Base-by-base conservation (phyloP, 2,329 filamentous ascomycete genomes). In the Cladosporium sp. region DNA sequence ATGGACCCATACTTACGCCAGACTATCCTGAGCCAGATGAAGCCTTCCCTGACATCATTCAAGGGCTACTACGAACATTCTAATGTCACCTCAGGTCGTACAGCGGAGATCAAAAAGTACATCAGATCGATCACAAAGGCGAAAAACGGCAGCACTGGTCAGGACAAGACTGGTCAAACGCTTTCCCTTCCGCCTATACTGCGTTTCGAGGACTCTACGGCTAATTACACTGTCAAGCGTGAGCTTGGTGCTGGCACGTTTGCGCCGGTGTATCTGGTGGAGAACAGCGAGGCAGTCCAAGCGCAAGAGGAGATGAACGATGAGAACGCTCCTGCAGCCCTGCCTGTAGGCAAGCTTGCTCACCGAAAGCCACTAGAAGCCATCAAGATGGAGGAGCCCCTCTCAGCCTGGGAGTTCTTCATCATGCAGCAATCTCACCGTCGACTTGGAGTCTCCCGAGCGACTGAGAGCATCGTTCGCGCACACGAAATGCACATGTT, bases 231-330 rank as follows among this genome's bases (percentile, higher is more conserved):
- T 1, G 75, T 97, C 57, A 90, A 88, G 68, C 85, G 87, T 50
- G 91, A 97, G 71, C 84, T 99, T 12, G 94, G 94, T 1, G 90
- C 91, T 25, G 94, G 94, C 8, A 94, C 94, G 0, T 99, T 95
- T 73, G 94, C 93, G 0, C 93, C 94, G 0, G 94, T 99, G 2
- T 99, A 97, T 70, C 83, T 99, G 0, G 87, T 92, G 7, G 90
- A 96, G 68, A 84, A 81, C 64, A 88, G 62, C 53, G 62, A 65
- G 1, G 58, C 61, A 4, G 36, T 39, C 3, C 59, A 64, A 8
- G 74, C 76, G 0, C 73, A 77, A 12, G 75, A 77, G 9, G 51
- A 54, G 12, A 40, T 15, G 39, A 24, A 25, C 61, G 77, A 82
- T 15, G 78, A 82, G 32, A 74, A 77, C 44, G 70, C 68, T 53